Base-by-base conservation (phyloP, 805 yeast species). In the Candida piceae region DNA sequence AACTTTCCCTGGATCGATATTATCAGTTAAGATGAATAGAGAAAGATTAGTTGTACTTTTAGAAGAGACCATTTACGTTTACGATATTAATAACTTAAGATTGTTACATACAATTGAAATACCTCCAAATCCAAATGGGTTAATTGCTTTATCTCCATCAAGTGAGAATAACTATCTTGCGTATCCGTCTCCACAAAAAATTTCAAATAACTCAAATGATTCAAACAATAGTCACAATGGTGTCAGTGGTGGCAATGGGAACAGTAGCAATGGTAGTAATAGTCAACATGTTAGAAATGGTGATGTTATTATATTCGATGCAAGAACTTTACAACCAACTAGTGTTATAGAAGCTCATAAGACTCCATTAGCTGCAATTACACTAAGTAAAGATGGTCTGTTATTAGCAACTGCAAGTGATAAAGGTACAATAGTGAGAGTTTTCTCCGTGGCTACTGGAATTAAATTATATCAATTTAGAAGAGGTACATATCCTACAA, bases 321-420 rank as follows among this genome's bases (percentile, higher is more conserved):
- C 93, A 6, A 59, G 74, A 31, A 72, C 85, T 4, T 61, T 87
- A 31, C 82, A 83, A 44, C 96, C 96, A 0, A 61, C 88, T 22
- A 84, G 87, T 38, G 90, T 87, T 2, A 77, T 90, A 10, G 90
- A 84, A 50, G 97, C 97, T 0, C 97, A 93, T 60, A 84, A 84
- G 50, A 70, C 90, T 1, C 79, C 83, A 3, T 59, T 90, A 29
- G 83, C 93, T 1, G 75, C 84, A 0, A 62, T 88, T 37, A 68
- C 84, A 1, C 62, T 93, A 24, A 84, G 86, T 46, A 66, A 68
- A 21, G 89, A 84, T 50, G 97, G 97, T 1, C 67, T 80, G 1
- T 64, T 88, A 43, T 67, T 90, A 34, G 96, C 97, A 1, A 87
- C 97, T 0, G 95, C 97, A 9, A 86, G 96, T 2, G 84, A 76